Evolutionary conservation across 208 protist genomes (phyloP).

Genomic region (Phytomonas francai): DNA sequence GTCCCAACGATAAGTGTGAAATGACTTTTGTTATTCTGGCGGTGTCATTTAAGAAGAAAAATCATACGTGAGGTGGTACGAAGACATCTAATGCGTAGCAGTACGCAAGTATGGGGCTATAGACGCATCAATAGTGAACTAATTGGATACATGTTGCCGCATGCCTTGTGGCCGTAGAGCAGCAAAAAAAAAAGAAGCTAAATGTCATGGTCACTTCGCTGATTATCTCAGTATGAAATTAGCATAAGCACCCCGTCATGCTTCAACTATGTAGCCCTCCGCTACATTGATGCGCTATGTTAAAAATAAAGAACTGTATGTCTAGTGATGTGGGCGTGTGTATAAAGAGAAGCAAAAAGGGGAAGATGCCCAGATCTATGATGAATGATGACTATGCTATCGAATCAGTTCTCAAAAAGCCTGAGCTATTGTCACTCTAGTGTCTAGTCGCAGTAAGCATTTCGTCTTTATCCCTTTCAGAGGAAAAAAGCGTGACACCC

Average conservation of each 20-base stretch:
- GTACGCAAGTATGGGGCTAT: not conserved
- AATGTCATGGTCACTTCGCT: not conserved
- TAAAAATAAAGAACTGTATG: not conserved
- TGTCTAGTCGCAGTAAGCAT: not conserved
- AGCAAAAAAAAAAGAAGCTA: not conserved
- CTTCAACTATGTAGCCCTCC: not conserved
- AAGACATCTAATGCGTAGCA: not conserved
- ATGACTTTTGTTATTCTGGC: not conserved
- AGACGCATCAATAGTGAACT: not conserved
- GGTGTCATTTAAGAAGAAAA: not conserved
- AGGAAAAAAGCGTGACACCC: not conserved
- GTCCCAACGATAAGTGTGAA: not conserved
- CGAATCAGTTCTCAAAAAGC: not conserved
- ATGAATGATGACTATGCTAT: not conserved
- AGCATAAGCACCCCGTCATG: not conserved
- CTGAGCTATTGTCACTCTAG: not conserved
- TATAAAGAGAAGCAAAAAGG: not conserved
- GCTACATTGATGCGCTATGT: not conserved
- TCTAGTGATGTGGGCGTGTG: not conserved
- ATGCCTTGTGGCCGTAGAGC: not conserved
- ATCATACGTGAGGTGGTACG: not conserved
- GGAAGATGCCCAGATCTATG: not conserved
- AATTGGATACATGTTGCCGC: not conserved
- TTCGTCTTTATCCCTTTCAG: not conserved
- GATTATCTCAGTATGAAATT: not conserved